phyloP scores from a whole-genome alignment of 2,329 filamentous ascomycete genomes.

The Diplodia seriata region DNA sequence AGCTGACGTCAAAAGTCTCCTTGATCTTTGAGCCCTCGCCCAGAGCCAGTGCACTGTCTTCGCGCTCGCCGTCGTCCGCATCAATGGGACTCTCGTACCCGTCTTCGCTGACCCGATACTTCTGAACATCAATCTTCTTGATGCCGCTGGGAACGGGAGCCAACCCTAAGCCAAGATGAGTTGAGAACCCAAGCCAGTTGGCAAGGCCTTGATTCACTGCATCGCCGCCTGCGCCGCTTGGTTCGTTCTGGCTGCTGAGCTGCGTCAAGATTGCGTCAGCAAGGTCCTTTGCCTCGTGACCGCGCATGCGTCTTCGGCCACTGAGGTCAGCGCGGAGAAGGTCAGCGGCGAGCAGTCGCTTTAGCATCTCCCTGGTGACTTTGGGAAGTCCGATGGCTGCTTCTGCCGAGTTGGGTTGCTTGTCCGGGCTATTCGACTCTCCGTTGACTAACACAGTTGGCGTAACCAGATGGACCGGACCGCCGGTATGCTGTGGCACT shows the following conservation, averaged over 20 bases:
- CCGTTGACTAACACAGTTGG: constrained; percentile 63
- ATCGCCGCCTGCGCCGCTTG: constrained; percentile 35
- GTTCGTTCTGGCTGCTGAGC: constrained; percentile 36
- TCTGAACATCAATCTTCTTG: constrained; percentile 51
- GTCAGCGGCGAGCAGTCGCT: constrained; percentile 55
- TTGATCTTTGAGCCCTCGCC: constrained; percentile 38
- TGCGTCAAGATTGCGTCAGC: constrained; percentile 52
- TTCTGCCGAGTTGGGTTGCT: constrained; percentile 32
- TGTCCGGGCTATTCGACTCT: constrained; percentile 39
- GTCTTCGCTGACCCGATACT: constrained; percentile 51
- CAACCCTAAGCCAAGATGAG: constrained; percentile 48
- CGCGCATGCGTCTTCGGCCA: constrained; percentile 53
- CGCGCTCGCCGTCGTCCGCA: constrained; percentile 42
- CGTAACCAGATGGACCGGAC: constrained; percentile 68
- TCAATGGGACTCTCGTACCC: constrained; percentile 51
- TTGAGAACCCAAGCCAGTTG: constrained; percentile 50
- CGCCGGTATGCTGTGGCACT: constrained; percentile 67
- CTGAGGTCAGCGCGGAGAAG: constrained; percentile 55
- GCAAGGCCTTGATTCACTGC: constrained; percentile 47
- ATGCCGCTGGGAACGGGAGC: constrained; percentile 40
- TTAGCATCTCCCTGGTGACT: constrained; percentile 50
- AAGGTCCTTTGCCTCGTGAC: constrained; percentile 56
- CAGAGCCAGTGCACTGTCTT: constrained; percentile 30
- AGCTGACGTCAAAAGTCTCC: constrained; percentile 55
- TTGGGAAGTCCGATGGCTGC: background rate